Conservation (phyloP, 352 stramenopile species). For the Globisporangium recalcitrans region DNA sequence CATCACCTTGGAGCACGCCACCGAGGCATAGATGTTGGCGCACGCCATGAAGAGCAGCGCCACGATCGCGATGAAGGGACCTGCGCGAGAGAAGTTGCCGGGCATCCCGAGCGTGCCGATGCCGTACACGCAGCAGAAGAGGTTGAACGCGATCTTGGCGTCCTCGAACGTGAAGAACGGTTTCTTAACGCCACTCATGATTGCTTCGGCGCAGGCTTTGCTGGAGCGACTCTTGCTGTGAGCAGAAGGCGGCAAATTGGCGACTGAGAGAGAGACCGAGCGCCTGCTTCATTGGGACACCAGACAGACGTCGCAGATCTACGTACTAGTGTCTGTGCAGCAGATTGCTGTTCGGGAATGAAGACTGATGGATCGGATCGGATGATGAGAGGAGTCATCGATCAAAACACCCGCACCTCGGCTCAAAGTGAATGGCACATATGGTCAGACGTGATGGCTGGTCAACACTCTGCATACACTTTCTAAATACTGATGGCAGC, state of each 20-base stretch:
- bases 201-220: not conserved
- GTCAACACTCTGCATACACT: not conserved
- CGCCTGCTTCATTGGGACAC: not conserved
- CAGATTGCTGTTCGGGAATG: not conserved
- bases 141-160: constrained; percentile 21
- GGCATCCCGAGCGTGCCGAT: constrained; percentile 31
- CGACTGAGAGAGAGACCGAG: not conserved
- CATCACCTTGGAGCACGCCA: constrained; percentile 23
- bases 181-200: not conserved
- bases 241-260: not conserved
- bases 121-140: constrained; percentile 22
- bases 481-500: not conserved
- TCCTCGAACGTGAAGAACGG: constrained; percentile 24
- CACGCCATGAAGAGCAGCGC: constrained; percentile 26
- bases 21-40: constrained; percentile 26
- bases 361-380: not conserved
- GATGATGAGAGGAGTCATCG: not conserved
- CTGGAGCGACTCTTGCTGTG: not conserved
- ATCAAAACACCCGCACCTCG: not conserved
- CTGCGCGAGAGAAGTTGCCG: constrained; percentile 23
- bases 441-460: not conserved
- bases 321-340: not conserved
- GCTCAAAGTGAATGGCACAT: not conserved
- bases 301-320: not conserved
- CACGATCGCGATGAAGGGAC: constrained; percentile 16